Evolutionary conservation across 2,329 filamentous ascomycete genomes (phyloP), one percentile per base, ranked within the genome.

Genomic region (Xylaria digitata): DNA sequence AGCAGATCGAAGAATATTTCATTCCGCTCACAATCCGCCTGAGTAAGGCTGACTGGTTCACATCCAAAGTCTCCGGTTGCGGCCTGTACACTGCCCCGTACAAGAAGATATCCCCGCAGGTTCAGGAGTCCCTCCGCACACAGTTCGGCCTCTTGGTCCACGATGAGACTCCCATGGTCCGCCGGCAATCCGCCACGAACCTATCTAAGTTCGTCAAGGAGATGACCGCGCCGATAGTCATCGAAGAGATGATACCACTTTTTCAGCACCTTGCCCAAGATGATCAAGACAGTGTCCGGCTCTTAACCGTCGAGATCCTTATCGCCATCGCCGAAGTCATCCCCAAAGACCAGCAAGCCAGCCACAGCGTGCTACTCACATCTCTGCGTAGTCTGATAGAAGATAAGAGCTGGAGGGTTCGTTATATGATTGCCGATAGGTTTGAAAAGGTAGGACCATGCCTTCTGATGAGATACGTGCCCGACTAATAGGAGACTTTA

Each of bases 11-110:
- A 85, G 93, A 97, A 77, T 92, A 94, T 82, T 98, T 98, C 83
- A 95, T 99, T 74, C 96, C 96, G 69, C 90, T 99, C 77, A 94
- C 94, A 67, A 89, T 97, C 77, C 93, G 96, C 78, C 92, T 99
- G 69, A 96, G 96, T 72, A 99, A 98, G 87, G 96, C 96, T 82
- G 96, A 99, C 83, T 99, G 96, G 96, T 99, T 99, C 82, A 99
- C 96, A 65, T 98, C 96, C 72, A 99, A 98, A 84, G 96, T 99
- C 72, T 99, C 96, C 37, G 96, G 95, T 70, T 97, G 95, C 72
- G 96, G 96, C 70, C 91, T 99, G 70, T 99, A 95, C 84, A 96
- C 92, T 79, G 89, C 90, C 55, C 95, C 96, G 71, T 99, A 99
- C 85, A 91, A 90, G 76, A 97, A 96, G 85, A 93, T 96, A 67